Conservation (phyloP, 2,329 filamentous ascomycete genomes). For the Byssochlamys sp. region DNA sequence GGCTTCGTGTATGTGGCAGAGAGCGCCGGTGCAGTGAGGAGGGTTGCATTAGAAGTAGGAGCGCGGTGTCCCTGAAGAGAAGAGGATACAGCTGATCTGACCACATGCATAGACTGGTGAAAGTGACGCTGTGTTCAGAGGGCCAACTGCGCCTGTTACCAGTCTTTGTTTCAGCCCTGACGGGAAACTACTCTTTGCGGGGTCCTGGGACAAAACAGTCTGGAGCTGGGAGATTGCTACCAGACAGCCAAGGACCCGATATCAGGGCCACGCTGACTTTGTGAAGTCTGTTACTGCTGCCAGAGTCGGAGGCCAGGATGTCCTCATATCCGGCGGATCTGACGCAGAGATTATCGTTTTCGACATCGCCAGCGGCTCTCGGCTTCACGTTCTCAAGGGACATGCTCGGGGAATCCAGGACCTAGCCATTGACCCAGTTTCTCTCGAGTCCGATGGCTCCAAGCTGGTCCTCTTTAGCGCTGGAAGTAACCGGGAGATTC, state of each 20-base stretch:
- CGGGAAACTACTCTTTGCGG: conserved; percentile 61
- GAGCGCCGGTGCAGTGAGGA: conserved; percentile 70
- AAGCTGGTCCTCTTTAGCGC: conserved; percentile 61
- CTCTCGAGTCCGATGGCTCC: conserved; percentile 33
- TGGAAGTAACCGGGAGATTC: conserved; percentile 69
- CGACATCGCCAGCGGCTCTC: conserved; percentile 59
- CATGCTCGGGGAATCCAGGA: conserved; percentile 69
- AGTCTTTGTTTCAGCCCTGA: conserved; percentile 57
- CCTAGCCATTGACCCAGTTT: conserved; percentile 62
- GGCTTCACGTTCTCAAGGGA: conserved; percentile 69
- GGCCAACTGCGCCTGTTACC: conserved; percentile 70
- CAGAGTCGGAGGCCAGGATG: conserved; percentile 50
- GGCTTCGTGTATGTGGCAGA: conserved; percentile 69
- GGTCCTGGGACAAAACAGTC: conserved; percentile 87
- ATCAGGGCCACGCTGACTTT: conserved; percentile 76
- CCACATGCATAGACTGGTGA: conserved; percentile 33
- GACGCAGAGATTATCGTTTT: conserved; percentile 78
- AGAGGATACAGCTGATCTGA: conserved; percentile 7
- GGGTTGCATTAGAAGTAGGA: conserved; percentile 66
- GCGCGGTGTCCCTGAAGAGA: conserved; percentile 7
- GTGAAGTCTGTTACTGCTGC: conserved; percentile 68
- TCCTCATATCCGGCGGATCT: conserved; percentile 64
- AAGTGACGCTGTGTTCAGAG: conserved; percentile 50
- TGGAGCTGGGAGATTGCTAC: conserved; percentile 71
- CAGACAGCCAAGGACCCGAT: conserved; percentile 47